Evolutionary conservation across 345 rosid species (phyloP).

Genomic region (Carallia brachiata): DNA sequence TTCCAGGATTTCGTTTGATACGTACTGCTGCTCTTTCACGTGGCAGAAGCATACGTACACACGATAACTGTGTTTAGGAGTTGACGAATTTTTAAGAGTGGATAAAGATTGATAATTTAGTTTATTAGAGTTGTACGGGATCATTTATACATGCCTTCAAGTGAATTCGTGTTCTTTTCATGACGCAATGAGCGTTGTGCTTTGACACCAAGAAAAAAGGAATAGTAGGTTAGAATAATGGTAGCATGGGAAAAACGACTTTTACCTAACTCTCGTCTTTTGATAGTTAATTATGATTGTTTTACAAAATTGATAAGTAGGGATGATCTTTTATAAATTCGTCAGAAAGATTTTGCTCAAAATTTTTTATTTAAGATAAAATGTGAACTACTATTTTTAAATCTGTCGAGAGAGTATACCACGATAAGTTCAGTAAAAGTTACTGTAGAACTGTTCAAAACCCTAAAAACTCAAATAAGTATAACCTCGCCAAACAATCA

Average conservation of each 20-base stretch:
- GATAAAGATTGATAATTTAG: constrained; percentile 1
- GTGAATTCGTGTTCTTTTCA: neutral
- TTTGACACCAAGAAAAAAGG: constrained; percentile 4
- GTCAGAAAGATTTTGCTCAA: no score
- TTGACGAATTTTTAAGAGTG: neutral
- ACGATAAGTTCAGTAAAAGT: no score
- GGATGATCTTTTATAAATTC: no score
- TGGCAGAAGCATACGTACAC: neutral
- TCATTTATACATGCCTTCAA: neutral
- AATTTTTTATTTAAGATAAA: no score
- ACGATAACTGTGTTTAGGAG: neutral
- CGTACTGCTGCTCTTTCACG: neutral
- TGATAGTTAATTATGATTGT: constrained; percentile 7
- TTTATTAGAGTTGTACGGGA: neutral
- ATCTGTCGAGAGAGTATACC: no score
- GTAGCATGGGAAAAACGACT: constrained; percentile 28
- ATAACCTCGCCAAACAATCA: no score
- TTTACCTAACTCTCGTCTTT: constrained; percentile 39
- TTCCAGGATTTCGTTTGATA: neutral
- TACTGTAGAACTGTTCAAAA: no score
- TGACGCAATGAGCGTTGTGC: neutral
- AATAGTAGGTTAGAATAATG: constrained; percentile 25
- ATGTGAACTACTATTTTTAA: no score
- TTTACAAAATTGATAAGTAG: no score
- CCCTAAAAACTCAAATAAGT: no score